Evolutionary conservation across 306 rosid species (phyloP).

Genomic region (Trichosanthes cucumerina): DNA sequence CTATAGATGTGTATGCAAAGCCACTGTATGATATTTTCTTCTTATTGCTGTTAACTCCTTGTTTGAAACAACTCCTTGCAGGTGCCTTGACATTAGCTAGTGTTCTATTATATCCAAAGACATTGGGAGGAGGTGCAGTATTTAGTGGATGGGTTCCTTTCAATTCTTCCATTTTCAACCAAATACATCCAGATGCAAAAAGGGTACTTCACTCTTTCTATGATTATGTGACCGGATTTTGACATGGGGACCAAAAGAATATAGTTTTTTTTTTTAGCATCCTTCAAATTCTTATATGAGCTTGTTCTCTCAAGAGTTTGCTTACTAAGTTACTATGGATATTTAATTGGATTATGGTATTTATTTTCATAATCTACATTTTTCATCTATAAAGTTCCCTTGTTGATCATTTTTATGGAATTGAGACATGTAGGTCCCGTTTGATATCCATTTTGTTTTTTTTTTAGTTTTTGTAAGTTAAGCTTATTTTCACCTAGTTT

Average conservation of each 20-base stretch:
- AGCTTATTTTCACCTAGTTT: too few species aligned
- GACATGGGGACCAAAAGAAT: background rate
- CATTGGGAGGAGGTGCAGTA: constrained; percentile 82
- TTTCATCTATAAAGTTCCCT: background rate
- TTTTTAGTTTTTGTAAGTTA: too few species aligned
- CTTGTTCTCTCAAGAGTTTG: background rate
- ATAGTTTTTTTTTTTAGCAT: background rate
- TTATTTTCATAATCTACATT: background rate
- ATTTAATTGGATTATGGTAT: background rate
- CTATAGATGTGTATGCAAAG: background rate
- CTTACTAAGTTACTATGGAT: background rate
- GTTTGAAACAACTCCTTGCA: constrained; percentile 18
- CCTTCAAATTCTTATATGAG: background rate
- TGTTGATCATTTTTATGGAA: background rate
- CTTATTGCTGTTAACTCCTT: constrained; percentile 7
- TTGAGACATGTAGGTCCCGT: background rate
- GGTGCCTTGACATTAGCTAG: constrained; percentile 88
- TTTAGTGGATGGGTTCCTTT: constrained; percentile 93
- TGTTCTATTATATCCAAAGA: constrained; percentile 75
- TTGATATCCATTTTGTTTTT: too few species aligned
- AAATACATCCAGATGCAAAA: constrained; percentile 55
- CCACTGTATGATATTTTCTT: background rate
- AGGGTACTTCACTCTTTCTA: constrained; percentile 31
- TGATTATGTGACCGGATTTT: background rate
- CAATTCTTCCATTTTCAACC: constrained; percentile 39